phyloP scores from a whole-genome alignment of 169 alveolate genomes.

The Plasmodium ovale region DNA sequence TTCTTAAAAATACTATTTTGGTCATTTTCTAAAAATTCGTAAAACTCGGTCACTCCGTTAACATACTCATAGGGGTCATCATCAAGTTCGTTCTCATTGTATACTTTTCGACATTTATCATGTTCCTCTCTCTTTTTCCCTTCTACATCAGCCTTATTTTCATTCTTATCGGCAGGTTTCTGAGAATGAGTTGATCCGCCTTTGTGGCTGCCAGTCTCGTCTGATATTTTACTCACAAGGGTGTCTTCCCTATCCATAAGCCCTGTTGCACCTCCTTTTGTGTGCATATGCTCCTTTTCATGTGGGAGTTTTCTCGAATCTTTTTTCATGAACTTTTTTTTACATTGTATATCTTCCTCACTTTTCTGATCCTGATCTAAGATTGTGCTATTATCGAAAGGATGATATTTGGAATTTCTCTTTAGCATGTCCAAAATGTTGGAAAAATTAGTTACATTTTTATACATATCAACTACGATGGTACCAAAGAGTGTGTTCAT shows the following conservation, averaged over 20 bases:
- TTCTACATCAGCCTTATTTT: not conserved
- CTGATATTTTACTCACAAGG: not conserved
- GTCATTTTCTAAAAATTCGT: conserved; percentile 31
- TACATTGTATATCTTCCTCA: not conserved
- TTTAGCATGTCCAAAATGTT: not conserved
- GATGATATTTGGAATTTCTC: not conserved
- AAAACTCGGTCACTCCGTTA: conserved; percentile 45
- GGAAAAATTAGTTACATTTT: conserved; percentile 6
- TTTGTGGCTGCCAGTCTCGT: not conserved
- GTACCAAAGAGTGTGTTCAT: conserved; percentile 62
- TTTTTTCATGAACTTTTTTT: too few species aligned
- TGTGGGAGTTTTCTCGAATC: too few species aligned
- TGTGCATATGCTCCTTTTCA: too few species aligned
- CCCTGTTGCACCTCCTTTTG: too few species aligned
- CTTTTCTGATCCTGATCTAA: not conserved
- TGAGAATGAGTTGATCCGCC: too few species aligned
- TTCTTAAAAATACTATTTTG: conserved; percentile 17
- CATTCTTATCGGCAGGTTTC: not conserved
- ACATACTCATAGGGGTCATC: conserved; percentile 5
- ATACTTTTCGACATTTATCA: not conserved
- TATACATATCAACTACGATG: conserved; percentile 19
- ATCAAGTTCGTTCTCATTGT: not conserved
- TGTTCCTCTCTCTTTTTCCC: not conserved
- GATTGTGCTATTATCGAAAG: too few species aligned
- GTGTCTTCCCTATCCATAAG: not conserved